A percentile compares a stretch with the other conserved stretches of the same genome.
Conservation (phyloP, 1,139 yeast genomes). For the Candida dubliniensis region DNA sequence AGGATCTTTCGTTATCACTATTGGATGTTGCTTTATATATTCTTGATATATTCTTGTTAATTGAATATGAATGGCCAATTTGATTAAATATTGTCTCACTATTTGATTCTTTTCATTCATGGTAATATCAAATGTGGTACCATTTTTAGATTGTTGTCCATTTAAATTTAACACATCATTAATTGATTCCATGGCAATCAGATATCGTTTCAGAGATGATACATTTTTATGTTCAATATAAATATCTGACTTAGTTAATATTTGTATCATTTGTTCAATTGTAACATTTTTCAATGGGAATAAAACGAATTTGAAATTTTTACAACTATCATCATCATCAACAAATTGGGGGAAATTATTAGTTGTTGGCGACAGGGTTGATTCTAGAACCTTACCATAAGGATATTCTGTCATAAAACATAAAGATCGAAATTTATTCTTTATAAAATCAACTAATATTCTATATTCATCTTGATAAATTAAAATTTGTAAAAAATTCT, state of each 20-base stretch:
- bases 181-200: conserved; percentile 22
- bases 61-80: conserved; percentile 59
- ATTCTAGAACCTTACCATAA: conserved; percentile 11
- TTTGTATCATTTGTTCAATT: conserved; percentile 38
- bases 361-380: no score
- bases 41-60: conserved; percentile 55
- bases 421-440: conserved; percentile 62
- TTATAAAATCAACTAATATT: conserved; percentile 60
- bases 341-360: conserved; percentile 25
- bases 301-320: conserved; percentile 41
- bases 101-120: conserved; percentile 46
- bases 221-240: conserved; percentile 49
- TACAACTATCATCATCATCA: conserved; percentile 25
- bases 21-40: conserved; percentile 20
- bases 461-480: conserved; percentile 53
- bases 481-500: conserved; percentile 42
- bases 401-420: conserved; percentile 56
- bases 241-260: conserved; percentile 34
- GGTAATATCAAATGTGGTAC: conserved; percentile 10
- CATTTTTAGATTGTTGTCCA: no score
- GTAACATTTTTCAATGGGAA: conserved; percentile 44
- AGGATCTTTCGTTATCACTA: conserved; percentile 2
- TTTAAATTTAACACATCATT: conserved; percentile 8
- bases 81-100: conserved; percentile 47
- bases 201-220: conserved; percentile 18